Evolutionary conservation across 495 filamentous ascomycete species (phyloP).

Genomic region (Penicillium lagena): DNA sequence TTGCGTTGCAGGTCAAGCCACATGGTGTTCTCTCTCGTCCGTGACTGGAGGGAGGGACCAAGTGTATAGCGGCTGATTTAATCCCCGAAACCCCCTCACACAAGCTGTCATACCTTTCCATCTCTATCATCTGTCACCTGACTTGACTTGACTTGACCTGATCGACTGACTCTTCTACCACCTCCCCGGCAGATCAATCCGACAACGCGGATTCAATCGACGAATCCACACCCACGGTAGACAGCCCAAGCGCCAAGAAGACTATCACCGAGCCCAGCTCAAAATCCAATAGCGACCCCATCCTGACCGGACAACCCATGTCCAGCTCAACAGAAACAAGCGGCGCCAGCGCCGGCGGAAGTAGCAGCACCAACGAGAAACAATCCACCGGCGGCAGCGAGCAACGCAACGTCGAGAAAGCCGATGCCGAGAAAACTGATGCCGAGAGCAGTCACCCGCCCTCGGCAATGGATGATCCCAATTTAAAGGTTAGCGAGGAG

Average conservation of each 20-base stretch:
- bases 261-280: not conserved
- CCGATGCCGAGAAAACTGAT: not conserved
- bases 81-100: too few species aligned
- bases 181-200: too few species aligned
- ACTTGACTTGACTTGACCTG: too few species aligned
- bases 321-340: not conserved
- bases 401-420: conserved; percentile 7
- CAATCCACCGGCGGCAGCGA: not conserved
- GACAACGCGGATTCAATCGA: not conserved
- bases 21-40: not conserved
- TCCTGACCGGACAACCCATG: not conserved
- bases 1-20: not conserved
- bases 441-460: not conserved
- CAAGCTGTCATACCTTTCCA: too few species aligned
- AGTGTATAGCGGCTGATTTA: too few species aligned
- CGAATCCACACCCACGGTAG: too few species aligned
- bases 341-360: not conserved
- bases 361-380: not conserved
- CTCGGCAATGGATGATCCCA: not conserved
- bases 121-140: too few species aligned
- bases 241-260: conserved; percentile 4
- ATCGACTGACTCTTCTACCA: too few species aligned
- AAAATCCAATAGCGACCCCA: not conserved
- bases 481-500: conserved; percentile 23
- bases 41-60: too few species aligned